Evolutionary conservation across 257 asterid genomes (phyloP).

Genomic region (Solanum lignicaule): DNA sequence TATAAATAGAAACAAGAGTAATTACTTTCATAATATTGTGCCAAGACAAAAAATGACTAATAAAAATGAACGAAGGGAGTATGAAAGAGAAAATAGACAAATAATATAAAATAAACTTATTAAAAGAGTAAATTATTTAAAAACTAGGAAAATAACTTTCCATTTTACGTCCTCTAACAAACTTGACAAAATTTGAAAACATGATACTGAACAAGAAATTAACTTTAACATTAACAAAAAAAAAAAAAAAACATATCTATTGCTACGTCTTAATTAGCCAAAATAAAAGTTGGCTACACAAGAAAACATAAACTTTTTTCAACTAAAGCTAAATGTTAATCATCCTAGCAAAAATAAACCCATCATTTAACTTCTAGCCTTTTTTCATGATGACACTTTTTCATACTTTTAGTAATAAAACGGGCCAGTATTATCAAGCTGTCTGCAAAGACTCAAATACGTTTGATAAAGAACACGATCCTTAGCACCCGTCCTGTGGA

Average conservation of each 20-base stretch:
- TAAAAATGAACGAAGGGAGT: too few relatives aligned
- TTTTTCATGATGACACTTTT: neutral
- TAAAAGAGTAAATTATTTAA: neutral
- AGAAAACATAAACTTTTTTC: neutral
- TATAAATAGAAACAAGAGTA: too few relatives aligned
- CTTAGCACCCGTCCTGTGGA: slow-evolving; percentile 87
- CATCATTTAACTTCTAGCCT: neutral
- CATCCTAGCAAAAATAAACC: neutral
- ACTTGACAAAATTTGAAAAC: too few relatives aligned
- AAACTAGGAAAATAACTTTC: neutral
- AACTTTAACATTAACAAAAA: neutral
- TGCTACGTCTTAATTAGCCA: neutral
- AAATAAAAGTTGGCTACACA: neutral
- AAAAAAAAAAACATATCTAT: neutral
- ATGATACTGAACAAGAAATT: neutral
- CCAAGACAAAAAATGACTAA: too few relatives aligned
- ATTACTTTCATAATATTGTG: too few relatives aligned
- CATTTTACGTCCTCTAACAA: neutral
- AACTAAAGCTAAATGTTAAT: neutral
- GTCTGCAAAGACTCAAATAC: slow-evolving; percentile 50
- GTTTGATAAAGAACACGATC: slow-evolving; percentile 68
- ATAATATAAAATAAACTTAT: too few relatives aligned
- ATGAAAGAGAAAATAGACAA: too few relatives aligned
- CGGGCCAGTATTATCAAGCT: slow-evolving; percentile 65
- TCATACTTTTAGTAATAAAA: slow-evolving; percentile 18